Percentiles rank a stretch among this genome's conserved stretches.
phyloP scores from a whole-genome alignment of 2,329 filamentous ascomycete species.

The Falciphora oryzae region DNA sequence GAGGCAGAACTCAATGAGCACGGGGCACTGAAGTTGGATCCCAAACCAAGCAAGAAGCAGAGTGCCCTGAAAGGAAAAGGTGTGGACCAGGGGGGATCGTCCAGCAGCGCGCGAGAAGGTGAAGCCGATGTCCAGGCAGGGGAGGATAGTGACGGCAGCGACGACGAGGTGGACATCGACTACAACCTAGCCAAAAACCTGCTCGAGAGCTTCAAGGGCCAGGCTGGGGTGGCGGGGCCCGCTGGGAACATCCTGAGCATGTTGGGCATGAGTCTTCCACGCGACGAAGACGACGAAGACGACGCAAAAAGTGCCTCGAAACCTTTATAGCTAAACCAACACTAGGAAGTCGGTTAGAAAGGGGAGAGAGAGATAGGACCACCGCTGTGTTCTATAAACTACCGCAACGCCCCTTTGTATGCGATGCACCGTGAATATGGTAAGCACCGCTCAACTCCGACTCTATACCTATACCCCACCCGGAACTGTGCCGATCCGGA shows the following conservation, averaged over 20 bases:
- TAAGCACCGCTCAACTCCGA: no score
- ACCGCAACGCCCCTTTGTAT: no score
- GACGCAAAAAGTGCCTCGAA: slow-evolving; percentile 15
- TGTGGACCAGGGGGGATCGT: background rate
- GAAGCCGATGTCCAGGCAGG: slow-evolving; percentile 17
- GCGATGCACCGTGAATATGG: no score
- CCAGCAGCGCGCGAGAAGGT: no score
- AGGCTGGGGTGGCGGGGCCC: slow-evolving; percentile 79
- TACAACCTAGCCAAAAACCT: slow-evolving; percentile 87
- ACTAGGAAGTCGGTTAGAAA: background rate
- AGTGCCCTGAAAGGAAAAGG: slow-evolving; percentile 23
- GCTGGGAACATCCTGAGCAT: slow-evolving; percentile 81
- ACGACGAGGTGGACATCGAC: slow-evolving; percentile 68
- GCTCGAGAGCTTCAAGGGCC: slow-evolving; percentile 86
- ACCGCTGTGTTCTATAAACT: background rate
- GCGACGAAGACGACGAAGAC: slow-evolving; percentile 61
- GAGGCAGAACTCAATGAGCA: slow-evolving; percentile 66
- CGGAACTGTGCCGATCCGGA: no score
- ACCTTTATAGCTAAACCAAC: background rate
- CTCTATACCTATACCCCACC: no score
- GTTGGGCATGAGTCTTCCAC: slow-evolving; percentile 76
- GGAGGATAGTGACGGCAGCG: slow-evolving; percentile 19
- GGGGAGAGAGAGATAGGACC: slow-evolving; percentile 11
- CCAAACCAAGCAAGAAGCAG: slow-evolving; percentile 22
- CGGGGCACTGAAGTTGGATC: slow-evolving; percentile 57